Evolutionary conservation across 148 eudicot genomes (phyloP), one percentile per base, ranked within the genome.

Genomic region (Rhododendron molle): DNA sequence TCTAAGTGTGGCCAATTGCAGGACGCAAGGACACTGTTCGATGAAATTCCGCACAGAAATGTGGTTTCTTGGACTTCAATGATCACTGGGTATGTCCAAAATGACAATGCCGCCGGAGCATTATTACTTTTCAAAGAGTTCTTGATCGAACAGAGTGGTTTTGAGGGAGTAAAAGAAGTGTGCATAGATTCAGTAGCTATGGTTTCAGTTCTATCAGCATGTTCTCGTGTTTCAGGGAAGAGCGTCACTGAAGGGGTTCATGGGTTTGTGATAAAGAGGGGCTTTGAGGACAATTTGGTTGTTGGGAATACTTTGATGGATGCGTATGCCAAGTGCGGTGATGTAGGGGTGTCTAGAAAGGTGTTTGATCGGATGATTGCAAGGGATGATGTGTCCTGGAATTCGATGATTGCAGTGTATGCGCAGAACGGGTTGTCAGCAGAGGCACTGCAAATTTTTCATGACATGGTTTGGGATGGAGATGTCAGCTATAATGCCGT

Each of bases 11-110:
- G 92, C 44, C 87, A 84, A 1, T 83, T 92, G 85, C 36, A 88
- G 62, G 96, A 92, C 76, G 93, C 96, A 82, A 88, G 91, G 21
- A 85, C 81, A 69, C 67, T 91, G 92, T 93, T 93, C 60, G 94
- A 89, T 13, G 92, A 91, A 91, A 90, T 89, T 83, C 92, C 93
- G 4, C 32, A 50, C 16, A 90, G 88, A 89, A 92, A 93, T 83
- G 90, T 93, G 3, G 96, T 93, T 76, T 92, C 92, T 82, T 92
- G 94, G 96, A 92, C 94, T 74, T 89, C 93, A 2, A 90, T 93
- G 92, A 88, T 93, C 79, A 89, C 86, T 26, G 96, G 96, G 32
- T 92, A 88, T 87, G 91, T 93, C 12, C 91, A 91, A 50, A 93
- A 92, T 69, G 91, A 88, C 47, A 80, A 84, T 40, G 77, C 94